phyloP scores from a whole-genome alignment of 1,284 basidiomycete species.

The Xanthoconium separans region DNA sequence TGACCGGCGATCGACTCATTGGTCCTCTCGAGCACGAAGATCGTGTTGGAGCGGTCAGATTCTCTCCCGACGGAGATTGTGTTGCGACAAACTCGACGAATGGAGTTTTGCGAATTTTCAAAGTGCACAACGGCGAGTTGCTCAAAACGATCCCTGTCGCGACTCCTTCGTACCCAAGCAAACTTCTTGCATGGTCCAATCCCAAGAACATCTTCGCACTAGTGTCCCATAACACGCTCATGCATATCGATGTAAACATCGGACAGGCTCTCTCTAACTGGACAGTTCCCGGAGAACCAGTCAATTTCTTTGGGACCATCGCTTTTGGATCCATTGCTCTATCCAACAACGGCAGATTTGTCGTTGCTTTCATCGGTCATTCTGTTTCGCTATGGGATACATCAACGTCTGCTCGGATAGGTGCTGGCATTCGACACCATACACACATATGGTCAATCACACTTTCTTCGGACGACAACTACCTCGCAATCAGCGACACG shows the following conservation, averaged over 20 bases:
- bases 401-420: neutral
- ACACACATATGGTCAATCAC: neutral
- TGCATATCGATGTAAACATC: neutral
- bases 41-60: neutral
- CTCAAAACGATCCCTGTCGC: neutral
- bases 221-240: neutral
- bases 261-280: neutral
- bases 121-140: neutral
- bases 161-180: neutral
- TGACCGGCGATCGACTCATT: neutral
- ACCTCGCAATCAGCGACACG: too few relatives aligned
- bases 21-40: neutral
- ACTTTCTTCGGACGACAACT: neutral
- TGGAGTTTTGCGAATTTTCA: neutral
- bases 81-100: neutral
- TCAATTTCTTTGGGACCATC: too few relatives aligned
- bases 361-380: neutral
- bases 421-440: neutral
- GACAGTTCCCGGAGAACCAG: neutral
- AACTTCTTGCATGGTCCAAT: neutral
- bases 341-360: neutral
- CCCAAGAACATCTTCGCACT: neutral
- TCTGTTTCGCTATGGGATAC: conserved; percentile 1
- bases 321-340: neutral
- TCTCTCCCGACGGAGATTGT: neutral